A percentile compares a stretch with the other conserved stretches of the same genome.
Evolutionary conservation across 163 green algal genomes (phyloP).

Genomic region (Scenedesmus sp.): DNA sequence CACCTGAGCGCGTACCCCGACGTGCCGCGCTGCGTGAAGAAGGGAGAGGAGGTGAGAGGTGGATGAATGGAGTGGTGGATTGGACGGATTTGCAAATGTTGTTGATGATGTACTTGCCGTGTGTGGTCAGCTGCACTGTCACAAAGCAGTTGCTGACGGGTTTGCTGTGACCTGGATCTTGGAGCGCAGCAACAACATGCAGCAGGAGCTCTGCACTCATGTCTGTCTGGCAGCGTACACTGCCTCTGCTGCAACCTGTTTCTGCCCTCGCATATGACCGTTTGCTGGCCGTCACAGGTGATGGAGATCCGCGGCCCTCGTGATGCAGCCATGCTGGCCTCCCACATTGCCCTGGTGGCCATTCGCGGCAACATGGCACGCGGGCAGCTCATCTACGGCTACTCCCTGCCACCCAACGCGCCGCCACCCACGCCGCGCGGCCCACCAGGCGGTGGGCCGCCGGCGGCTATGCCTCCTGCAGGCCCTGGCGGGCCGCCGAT

Average conservation of each 20-base stretch:
- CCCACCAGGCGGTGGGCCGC: not conserved
- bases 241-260: not conserved
- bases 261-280: not conserved
- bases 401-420: constrained; percentile 21
- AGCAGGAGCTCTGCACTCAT: too few relatives aligned
- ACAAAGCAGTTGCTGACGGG: too few relatives aligned
- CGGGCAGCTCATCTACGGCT: constrained; percentile 47
- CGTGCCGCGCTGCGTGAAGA: constrained; percentile 41
- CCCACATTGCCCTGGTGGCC: constrained; percentile 35
- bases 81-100: too few relatives aligned
- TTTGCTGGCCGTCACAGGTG: not conserved
- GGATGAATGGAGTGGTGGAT: too few relatives aligned
- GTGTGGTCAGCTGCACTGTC: too few relatives aligned
- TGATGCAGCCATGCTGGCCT: constrained; percentile 28
- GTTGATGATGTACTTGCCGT: too few relatives aligned
- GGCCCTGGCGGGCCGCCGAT: not conserved
- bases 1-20: constrained; percentile 26
- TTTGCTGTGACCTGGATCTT: too few relatives aligned
- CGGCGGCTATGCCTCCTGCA: not conserved
- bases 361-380: constrained; percentile 51
- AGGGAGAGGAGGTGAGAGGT: constrained; percentile 36
- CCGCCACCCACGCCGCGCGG: constrained; percentile 30
- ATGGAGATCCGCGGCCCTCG: constrained; percentile 9
- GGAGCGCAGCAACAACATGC: too few relatives aligned
- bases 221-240: too few relatives aligned